phyloP scores from a whole-genome alignment of 139 green algal species.

The Trebouxia sp. region DNA sequence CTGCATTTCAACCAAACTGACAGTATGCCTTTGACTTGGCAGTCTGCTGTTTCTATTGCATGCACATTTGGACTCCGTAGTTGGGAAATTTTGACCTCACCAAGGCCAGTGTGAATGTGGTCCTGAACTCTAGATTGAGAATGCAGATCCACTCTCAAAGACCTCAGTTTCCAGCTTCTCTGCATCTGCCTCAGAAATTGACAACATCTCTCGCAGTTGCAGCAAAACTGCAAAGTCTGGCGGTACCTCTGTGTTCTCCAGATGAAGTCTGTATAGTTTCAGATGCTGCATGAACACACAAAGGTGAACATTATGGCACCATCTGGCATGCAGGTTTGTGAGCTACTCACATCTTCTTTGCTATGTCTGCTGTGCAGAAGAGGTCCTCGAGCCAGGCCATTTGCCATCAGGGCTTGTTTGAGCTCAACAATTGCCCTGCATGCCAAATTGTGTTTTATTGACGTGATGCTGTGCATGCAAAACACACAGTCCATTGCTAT shows the following conservation, averaged over 20 bases:
- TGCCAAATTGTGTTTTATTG: not conserved
- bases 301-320: not conserved
- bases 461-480: no score
- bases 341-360: slow-evolving; percentile 37
- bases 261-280: slow-evolving; percentile 69
- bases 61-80: no score
- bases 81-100: no score
- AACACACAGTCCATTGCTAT: no score
- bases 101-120: not conserved
- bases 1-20: no score
- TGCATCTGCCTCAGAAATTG: slow-evolving; percentile 8
- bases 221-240: slow-evolving; percentile 71
- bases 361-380: slow-evolving; percentile 55
- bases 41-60: no score
- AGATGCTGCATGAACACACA: slow-evolving; percentile 35
- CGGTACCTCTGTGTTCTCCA: slow-evolving; percentile 66
- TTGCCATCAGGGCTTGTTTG: slow-evolving; percentile 65
- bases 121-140: slow-evolving; percentile 24
- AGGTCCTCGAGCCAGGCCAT: slow-evolving; percentile 64
- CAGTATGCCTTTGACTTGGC: no score
- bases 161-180: slow-evolving; percentile 31
- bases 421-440: slow-evolving; percentile 76
- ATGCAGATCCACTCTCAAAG: slow-evolving; percentile 9
- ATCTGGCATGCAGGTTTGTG: not conserved
- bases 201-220: slow-evolving; percentile 57